Evolutionary conservation across 2,329 filamentous ascomycete genomes (phyloP).

Genomic region (Botrytis medusae): DNA sequence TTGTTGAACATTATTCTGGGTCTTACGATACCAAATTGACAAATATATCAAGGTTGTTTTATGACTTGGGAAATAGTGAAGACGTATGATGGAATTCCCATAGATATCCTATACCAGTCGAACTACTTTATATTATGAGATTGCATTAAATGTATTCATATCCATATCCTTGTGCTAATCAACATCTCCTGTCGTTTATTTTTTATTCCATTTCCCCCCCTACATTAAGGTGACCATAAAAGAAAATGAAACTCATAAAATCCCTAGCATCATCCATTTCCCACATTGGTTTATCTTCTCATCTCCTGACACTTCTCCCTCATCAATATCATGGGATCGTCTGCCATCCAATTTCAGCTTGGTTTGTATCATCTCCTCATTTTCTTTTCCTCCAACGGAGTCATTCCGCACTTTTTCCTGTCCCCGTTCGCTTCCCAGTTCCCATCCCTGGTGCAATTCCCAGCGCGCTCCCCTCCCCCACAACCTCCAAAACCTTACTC

Average conservation of each 20-base stretch:
- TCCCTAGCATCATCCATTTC: too few relatives aligned
- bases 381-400: neutral
- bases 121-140: neutral
- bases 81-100: neutral
- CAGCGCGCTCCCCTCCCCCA: neutral
- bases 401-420: neutral
- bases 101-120: neutral
- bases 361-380: neutral
- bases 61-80: neutral
- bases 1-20: neutral
- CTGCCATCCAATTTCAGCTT: neutral
- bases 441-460: neutral
- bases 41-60: neutral
- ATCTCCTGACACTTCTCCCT: neutral
- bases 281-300: neutral
- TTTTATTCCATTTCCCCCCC: neutral
- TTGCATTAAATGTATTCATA: neutral
- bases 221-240: neutral
- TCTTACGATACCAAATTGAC: neutral
- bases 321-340: neutral
- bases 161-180: neutral
- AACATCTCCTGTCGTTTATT: neutral
- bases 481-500: neutral
- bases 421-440: neutral
- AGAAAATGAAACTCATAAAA: neutral